phyloP scores from a whole-genome alignment of 1,139 yeast species.

The Diutina sp. region DNA sequence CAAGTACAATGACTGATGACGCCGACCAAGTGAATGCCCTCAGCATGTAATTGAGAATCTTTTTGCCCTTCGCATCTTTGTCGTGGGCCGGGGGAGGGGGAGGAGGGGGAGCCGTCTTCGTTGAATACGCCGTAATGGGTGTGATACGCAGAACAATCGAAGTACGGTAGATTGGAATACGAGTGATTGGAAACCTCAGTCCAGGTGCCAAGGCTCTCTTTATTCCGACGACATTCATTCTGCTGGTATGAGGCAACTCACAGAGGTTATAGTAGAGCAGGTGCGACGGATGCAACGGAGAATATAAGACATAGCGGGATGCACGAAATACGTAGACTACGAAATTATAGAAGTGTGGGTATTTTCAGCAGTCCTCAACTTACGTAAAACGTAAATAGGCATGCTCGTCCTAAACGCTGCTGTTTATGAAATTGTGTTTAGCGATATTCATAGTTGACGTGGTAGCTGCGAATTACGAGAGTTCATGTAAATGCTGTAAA shows the following conservation, averaged over 20 bases:
- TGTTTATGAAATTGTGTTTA: too few species aligned
- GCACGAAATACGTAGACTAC: neutral
- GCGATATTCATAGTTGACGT: too few species aligned
- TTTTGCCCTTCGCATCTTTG: slow-evolving; percentile 27
- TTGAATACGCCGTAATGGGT: slow-evolving; percentile 9
- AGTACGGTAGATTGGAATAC: neutral
- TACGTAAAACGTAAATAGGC: too few species aligned
- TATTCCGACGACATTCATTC: neutral
- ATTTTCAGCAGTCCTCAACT: too few species aligned
- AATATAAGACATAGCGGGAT: neutral
- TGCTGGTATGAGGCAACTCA: neutral
- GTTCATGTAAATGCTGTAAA: too few species aligned
- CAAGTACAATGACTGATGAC: slow-evolving; percentile 49
- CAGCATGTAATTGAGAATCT: slow-evolving; percentile 26
- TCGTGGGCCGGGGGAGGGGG: slow-evolving; percentile 26
- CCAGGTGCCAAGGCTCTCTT: neutral
- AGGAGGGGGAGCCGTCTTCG: slow-evolving; percentile 18
- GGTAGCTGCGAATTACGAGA: too few species aligned
- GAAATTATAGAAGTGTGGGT: too few species aligned
- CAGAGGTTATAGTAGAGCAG: neutral
- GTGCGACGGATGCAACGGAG: neutral
- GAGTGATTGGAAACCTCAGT: neutral
- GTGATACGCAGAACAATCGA: neutral
- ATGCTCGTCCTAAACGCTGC: too few species aligned
- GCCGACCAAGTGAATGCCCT: slow-evolving; percentile 49